These are phyloP conservation scores for Pharus latifolius DNA, from an alignment of 176 grass and related monocot genomes.

Conservation along the genomic window DNA sequence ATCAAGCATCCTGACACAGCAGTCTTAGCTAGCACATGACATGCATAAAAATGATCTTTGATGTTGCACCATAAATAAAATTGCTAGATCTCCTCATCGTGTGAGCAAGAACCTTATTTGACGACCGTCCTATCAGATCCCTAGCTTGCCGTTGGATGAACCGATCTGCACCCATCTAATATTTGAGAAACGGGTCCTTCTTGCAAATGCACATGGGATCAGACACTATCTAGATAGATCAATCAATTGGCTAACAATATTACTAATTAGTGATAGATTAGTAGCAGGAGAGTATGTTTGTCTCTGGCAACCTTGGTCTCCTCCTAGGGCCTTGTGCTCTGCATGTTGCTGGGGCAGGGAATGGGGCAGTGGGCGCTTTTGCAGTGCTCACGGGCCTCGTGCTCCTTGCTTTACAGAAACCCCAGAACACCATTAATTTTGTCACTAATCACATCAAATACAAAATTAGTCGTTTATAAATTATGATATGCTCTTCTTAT, in stretches of 20 bases:
- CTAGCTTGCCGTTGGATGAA: no score
- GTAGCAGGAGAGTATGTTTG: constrained; percentile 11
- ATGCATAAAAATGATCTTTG: no score
- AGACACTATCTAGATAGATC: constrained; percentile 6
- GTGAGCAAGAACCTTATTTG: no score
- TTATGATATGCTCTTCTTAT: neutral
- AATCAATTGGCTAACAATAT: neutral
- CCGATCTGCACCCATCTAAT: no score
- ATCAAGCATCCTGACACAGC: neutral
- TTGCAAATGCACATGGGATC: no score
- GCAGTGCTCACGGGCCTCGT: neutral
- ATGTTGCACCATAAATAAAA: no score
- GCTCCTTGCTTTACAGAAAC: neutral
- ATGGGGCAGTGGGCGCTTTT: neutral
- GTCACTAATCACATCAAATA: neutral
- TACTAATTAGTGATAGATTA: neutral
- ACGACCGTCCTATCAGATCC: no score
- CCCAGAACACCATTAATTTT: neutral
- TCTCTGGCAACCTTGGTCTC: neutral
- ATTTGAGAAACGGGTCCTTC: no score
- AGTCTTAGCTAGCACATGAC: no score
- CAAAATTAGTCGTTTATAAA: neutral
- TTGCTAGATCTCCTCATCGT: no score
- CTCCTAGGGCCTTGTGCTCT: neutral
- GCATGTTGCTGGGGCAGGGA: neutral